Evolutionary conservation across 352 stramenopile species (phyloP).

Genomic region (Globisporangium okanoganense): DNA sequence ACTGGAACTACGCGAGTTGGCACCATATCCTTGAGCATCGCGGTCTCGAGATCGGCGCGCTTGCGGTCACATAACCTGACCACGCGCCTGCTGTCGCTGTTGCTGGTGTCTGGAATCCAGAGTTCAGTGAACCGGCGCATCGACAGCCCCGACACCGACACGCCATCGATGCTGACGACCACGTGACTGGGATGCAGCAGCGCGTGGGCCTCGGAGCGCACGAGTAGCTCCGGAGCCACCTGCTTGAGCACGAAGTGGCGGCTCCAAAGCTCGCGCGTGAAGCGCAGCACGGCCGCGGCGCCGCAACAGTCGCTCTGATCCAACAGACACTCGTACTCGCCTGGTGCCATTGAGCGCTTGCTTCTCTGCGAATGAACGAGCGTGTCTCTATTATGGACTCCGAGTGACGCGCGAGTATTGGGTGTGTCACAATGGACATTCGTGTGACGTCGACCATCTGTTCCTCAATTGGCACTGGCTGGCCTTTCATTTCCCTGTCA

Average conservation of each 20-base stretch:
- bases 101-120: constrained; percentile 14
- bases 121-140: constrained; percentile 28
- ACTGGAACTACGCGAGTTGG: not conserved
- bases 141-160: constrained; percentile 19
- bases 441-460: not conserved
- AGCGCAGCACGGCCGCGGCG: constrained; percentile 8
- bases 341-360: constrained; percentile 19
- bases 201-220: constrained; percentile 16
- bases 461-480: not conserved
- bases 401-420: not conserved
- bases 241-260: constrained; percentile 37
- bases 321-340: constrained; percentile 33
- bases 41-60: constrained; percentile 29
- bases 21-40: constrained; percentile 27
- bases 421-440: not conserved
- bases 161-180: constrained; percentile 28
- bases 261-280: constrained; percentile 39
- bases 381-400: not conserved
- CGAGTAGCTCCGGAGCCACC: constrained; percentile 15
- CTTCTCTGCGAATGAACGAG: not conserved
- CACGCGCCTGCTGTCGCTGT: not conserved
- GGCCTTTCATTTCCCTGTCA: not conserved
- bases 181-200: constrained; percentile 25
- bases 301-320: constrained; percentile 12
- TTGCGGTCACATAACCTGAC: constrained; percentile 28